Base-by-base conservation (phyloP, 2,329 filamentous ascomycete species). In the Drechslerella dactyloides region DNA sequence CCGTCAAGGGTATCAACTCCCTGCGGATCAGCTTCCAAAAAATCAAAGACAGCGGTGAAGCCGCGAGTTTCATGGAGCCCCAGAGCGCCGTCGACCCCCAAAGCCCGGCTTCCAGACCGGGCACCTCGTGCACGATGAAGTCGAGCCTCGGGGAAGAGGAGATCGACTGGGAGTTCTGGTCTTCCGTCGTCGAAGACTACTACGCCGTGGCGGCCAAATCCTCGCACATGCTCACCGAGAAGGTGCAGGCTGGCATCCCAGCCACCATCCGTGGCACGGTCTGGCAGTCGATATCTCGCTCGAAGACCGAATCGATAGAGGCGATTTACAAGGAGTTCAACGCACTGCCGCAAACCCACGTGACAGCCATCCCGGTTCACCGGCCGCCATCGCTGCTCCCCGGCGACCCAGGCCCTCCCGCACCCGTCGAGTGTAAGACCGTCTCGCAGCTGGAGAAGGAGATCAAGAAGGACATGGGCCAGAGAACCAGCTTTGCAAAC, bases 151-250 rank as follows among this genome's bases (percentile, higher is more conserved):
- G 55, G 27, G 76, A 77, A 46, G 75, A 76, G 15, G 74, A 75
- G 24, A 94, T 99, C n/a, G 92, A 99, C 78, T 99, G 94, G 94
- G 94, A 99, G 79, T 82, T 99, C 42, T 99, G 94, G 94, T 93
- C 99, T 78, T 87, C 90, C 23, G 89, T 99, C 2, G 94, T 99
- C 35, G 96, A 97, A 75, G 91, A 97, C 81, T 94, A 94, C 0
- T 92, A 93, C 15, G 87, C 91, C 27, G 93, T 91, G 8, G 90
- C 97, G 55, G 90, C 91, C 10, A 87, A 91, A 69, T 92, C 91
- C 2, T 85, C 93, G 0, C 91, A 96, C 76, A 93, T 97, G 78
- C 82, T 99, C 65, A 96, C 93, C 78, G 87, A 85, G 75, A 93
- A 94, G 21, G 97, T 99, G 76, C 90, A 93, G 55, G 90, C 89